Percentiles rank a stretch among this genome's conserved stretches.
Conservation (phyloP, 345 rosid species). For the Boechera stricta region DNA sequence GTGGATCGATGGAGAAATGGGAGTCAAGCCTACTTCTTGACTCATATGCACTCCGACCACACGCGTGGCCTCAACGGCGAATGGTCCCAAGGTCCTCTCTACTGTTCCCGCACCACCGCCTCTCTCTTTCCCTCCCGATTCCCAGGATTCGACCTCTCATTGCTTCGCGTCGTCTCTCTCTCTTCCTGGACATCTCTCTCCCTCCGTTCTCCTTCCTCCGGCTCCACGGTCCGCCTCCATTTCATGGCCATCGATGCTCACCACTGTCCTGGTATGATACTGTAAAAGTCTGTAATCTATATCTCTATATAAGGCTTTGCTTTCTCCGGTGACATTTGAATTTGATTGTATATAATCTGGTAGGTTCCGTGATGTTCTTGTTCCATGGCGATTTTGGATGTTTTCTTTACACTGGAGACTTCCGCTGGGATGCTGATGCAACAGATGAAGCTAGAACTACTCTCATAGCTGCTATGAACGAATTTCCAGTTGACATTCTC, state of each 20-base stretch:
- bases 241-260: slow-evolving; percentile 72
- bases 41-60: slow-evolving; percentile 80
- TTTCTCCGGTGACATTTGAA: slow-evolving; percentile 12
- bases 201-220: slow-evolving; percentile 57
- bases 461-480: slow-evolving; percentile 55
- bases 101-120: slow-evolving; percentile 79
- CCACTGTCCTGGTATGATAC: slow-evolving; percentile 68
- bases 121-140: slow-evolving; percentile 71
- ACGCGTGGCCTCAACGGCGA: slow-evolving; percentile 63
- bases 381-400: slow-evolving; percentile 80
- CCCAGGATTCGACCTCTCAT: slow-evolving; percentile 65
- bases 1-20: slow-evolving; percentile 74
- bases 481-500: slow-evolving; percentile 51
- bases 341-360: neutral
- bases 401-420: slow-evolving; percentile 75
- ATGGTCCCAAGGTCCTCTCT: slow-evolving; percentile 71
- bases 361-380: slow-evolving; percentile 79
- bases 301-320: neutral
- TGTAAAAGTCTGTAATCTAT: neutral
- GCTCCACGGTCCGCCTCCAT: slow-evolving; percentile 44
- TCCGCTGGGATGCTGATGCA: slow-evolving; percentile 59
- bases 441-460: slow-evolving; percentile 45
- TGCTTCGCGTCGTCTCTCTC: slow-evolving; percentile 62
- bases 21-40: slow-evolving; percentile 77
- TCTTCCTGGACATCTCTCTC: slow-evolving; percentile 64